Evolutionary conservation across 495 filamentous ascomycete species (phyloP).

Genomic region (Monascus purpureus): DNA sequence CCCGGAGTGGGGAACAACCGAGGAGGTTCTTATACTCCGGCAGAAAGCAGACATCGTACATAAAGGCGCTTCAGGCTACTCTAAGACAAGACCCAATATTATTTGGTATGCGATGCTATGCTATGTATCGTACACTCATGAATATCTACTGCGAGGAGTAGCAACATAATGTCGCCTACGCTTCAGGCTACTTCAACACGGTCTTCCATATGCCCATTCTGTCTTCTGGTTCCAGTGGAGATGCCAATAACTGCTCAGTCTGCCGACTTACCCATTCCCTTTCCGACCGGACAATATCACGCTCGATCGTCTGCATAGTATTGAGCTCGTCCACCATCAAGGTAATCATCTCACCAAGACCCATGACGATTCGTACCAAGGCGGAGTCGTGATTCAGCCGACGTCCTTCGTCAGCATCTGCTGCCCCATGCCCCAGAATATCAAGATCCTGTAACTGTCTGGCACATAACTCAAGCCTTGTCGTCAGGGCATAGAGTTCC

Average conservation of each 20-base stretch:
- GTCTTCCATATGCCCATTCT: constrained; percentile 13
- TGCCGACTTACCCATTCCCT: constrained; percentile 19
- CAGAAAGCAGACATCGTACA: too few relatives aligned
- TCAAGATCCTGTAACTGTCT: constrained; percentile 24
- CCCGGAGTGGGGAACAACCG: too few relatives aligned
- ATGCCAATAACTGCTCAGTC: constrained; percentile 16
- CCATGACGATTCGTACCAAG: constrained; percentile 15
- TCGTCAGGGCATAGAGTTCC: constrained; percentile 19
- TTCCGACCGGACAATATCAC: constrained; percentile 25
- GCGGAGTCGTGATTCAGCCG: constrained; percentile 19
- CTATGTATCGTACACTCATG: too few relatives aligned
- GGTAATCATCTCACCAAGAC: constrained; percentile 18
- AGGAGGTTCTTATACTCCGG: too few relatives aligned
- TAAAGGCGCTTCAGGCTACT: too few relatives aligned
- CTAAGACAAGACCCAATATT: too few relatives aligned
- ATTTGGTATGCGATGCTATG: too few relatives aligned
- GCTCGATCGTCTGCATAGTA: constrained; percentile 26
- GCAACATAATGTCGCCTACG: not conserved
- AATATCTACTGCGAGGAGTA: too few relatives aligned
- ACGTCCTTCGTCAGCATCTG: constrained; percentile 17
- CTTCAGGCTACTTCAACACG: too few relatives aligned
- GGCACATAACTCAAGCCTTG: constrained; percentile 25
- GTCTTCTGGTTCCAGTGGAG: constrained; percentile 3
- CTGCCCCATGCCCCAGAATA: constrained; percentile 9
- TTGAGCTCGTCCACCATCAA: constrained; percentile 31